These are phyloP conservation scores for Lyophyllum semitale DNA, from an alignment of 768 basidiomycete genomes.

Conservation along the genomic window DNA sequence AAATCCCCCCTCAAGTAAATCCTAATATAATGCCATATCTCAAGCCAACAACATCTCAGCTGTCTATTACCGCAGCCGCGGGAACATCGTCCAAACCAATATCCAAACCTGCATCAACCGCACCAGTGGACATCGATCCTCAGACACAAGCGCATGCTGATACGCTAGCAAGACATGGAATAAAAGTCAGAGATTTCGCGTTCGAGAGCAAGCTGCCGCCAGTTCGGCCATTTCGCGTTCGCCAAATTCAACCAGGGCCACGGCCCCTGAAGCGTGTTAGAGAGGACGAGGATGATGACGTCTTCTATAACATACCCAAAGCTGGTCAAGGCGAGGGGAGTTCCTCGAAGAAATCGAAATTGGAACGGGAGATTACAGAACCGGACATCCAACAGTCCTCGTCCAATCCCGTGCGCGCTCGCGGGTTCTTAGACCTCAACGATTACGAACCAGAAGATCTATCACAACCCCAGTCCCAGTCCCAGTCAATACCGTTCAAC, in stretches of 20 bases:
- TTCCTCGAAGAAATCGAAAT: constrained; percentile 23
- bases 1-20: constrained; percentile 31
- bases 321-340: constrained; percentile 6
- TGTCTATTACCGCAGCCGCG: constrained; percentile 3
- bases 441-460: constrained; percentile 17
- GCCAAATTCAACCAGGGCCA: constrained; percentile 49
- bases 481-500: constrained; percentile 2
- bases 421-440: constrained; percentile 27
- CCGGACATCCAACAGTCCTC: constrained; percentile 23
- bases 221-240: constrained; percentile 50
- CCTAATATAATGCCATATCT: constrained; percentile 23
- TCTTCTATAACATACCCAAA: constrained; percentile 1
- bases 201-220: constrained; percentile 69
- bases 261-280: constrained; percentile 29
- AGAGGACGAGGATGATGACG: constrained; percentile 28
- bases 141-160: constrained; percentile 18
- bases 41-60: constrained; percentile 15
- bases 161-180: constrained; percentile 32
- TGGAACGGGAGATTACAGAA: constrained; percentile 36
- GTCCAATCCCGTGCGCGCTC: constrained; percentile 18
- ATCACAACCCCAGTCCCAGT: constrained; percentile 7
- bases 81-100: constrained; percentile 15
- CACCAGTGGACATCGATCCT: constrained; percentile 25
- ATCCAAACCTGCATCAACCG: constrained; percentile 19
- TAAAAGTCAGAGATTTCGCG: constrained; percentile 64